Percentiles rank a stretch among this genome's conserved stretches.
Conservation (phyloP, 177 flowering plant genomes). For the Vitis hybrid region DNA sequence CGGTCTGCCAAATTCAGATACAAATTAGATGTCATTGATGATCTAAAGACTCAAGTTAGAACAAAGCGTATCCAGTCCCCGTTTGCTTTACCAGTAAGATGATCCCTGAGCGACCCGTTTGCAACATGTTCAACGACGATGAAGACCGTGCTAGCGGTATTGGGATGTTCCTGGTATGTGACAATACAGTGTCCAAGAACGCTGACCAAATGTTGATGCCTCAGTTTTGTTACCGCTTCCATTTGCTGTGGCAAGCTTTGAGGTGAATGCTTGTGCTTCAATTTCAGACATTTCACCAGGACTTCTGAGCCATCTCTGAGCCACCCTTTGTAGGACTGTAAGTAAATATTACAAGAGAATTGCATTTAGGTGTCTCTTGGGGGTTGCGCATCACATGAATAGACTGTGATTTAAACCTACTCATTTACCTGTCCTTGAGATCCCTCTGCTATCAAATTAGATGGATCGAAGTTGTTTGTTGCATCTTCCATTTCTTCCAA, state of each 20-base stretch:
- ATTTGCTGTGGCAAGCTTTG: constrained; percentile 52
- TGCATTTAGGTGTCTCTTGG: not conserved
- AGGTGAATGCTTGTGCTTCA: constrained; percentile 50
- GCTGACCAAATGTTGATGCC: constrained; percentile 80
- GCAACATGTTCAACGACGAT: constrained; percentile 62
- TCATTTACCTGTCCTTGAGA: constrained; percentile 66
- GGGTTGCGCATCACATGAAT: not conserved
- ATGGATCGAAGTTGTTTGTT: constrained; percentile 69
- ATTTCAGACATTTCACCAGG: constrained; percentile 53
- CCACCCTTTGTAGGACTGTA: constrained; percentile 74
- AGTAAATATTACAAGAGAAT: not conserved
- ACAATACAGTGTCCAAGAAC: constrained; percentile 81
- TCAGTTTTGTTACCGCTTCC: constrained; percentile 65
- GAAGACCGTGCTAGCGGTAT: constrained; percentile 45
- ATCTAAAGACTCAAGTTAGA: not conserved
- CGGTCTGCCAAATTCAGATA: constrained; percentile 40
- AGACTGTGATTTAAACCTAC: not conserved
- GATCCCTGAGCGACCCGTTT: constrained; percentile 61
- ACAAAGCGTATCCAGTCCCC: too few relatives aligned
- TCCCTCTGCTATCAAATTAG: constrained; percentile 65
- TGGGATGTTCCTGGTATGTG: constrained; percentile 48
- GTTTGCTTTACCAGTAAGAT: constrained; percentile 54
- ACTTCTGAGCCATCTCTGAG: constrained; percentile 65
- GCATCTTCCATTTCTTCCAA: constrained; percentile 85
- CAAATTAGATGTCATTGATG: not conserved